A percentile compares a stretch with the other conserved stretches of the same genome.
Conservation (phyloP, 495 filamentous ascomycete species). For the Usnea hakonensis region DNA sequence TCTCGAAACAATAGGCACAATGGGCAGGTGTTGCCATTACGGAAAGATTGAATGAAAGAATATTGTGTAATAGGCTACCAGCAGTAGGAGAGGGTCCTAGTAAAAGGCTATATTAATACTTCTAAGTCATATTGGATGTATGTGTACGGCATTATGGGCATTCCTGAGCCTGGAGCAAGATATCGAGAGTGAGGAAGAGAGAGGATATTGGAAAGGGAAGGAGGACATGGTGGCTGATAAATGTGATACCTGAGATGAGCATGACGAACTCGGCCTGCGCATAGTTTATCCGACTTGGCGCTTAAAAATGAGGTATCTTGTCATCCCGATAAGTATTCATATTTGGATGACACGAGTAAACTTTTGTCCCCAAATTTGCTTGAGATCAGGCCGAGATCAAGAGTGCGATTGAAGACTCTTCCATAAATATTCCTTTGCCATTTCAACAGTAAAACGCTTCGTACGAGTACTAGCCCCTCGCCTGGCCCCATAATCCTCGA, state of each 20-base stretch:
- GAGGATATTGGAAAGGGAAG: not conserved
- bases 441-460: too few species aligned
- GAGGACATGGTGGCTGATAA: not conserved
- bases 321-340: too few species aligned
- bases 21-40: constrained; percentile 75
- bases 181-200: not conserved
- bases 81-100: too few species aligned
- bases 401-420: not conserved
- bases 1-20: constrained; percentile 89
- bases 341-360: too few species aligned
- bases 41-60: not conserved
- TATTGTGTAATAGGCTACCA: too few species aligned
- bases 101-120: too few species aligned
- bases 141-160: not conserved
- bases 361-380: not conserved
- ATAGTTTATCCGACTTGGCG: too few species aligned
- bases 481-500: constrained; percentile 49
- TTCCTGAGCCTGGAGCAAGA: not conserved
- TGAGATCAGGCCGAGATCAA: not conserved
- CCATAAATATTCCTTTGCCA: not conserved
- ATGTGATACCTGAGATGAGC: not conserved
- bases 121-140: not conserved
- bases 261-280: too few species aligned
- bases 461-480: not conserved
- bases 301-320: too few species aligned